Conservation (phyloP, 495 filamentous ascomycete genomes). For the Lindgomyces ingoldianus region DNA sequence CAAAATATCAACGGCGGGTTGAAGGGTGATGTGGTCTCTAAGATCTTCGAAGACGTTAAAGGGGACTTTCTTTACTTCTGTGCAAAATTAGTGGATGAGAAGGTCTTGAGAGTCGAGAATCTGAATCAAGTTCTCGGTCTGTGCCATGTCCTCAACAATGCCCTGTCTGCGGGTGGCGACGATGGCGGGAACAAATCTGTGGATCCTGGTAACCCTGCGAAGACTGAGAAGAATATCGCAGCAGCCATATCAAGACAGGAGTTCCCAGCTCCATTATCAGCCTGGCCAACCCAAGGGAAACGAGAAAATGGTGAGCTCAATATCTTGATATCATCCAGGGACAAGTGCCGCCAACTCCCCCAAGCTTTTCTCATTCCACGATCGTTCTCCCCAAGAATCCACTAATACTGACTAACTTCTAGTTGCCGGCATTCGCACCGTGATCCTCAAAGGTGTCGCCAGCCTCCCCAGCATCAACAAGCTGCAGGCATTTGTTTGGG, state of each 20-base stretch:
- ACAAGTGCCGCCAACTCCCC: too few species aligned
- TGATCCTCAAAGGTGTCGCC: conserved; percentile 48
- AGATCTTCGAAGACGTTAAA: background rate
- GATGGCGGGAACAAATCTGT: background rate
- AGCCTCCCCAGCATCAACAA: conserved; percentile 40
- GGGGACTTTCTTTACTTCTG: conserved; percentile 12
- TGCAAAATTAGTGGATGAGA: background rate
- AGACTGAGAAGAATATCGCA: too few species aligned
- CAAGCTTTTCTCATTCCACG: too few species aligned
- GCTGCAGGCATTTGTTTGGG: conserved; percentile 50
- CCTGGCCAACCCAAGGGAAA: conserved; percentile 30
- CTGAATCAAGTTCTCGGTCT: conserved; percentile 11
- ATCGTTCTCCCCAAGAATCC: too few species aligned
- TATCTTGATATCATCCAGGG: background rate
- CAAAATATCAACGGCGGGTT: background rate
- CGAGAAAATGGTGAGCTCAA: conserved; percentile 21
- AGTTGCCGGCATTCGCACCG: conserved; percentile 44
- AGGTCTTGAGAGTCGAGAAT: background rate
- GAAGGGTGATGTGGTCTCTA: background rate
- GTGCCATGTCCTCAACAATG: background rate
- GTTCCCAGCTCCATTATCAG: conserved; percentile 6
- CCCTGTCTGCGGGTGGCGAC: background rate
- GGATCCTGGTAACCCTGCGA: background rate
- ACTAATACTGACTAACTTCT: too few species aligned
- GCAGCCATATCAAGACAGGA: too few species aligned